Base-by-base conservation (phyloP, 2,329 filamentous ascomycete genomes). In the Fusarium incarnatum region DNA sequence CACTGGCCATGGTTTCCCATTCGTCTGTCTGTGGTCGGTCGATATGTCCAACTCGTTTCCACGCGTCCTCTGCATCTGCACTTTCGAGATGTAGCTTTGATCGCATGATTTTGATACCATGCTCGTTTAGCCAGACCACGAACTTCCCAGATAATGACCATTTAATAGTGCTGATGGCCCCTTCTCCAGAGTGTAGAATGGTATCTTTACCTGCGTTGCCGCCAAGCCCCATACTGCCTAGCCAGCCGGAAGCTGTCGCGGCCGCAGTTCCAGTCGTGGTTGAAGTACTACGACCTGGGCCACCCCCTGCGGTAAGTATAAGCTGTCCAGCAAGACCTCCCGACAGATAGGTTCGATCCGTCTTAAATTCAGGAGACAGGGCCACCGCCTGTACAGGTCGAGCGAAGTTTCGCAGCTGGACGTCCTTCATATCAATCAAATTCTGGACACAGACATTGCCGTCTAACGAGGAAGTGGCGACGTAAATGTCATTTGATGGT, bases 41-140 rank as follows among this genome's bases (percentile, higher is more conserved):
- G 64, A 97, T 91, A 77, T 98, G 95, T 25, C 93, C 94, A 68
- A 99, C 93, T 12, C 95, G 88, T 79, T 96, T 97, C 97, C 97
- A 99, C 4, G 94, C 93, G 70, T 92, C 90, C 18, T 98, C 94
- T 3, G 87, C 83, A 75, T 97, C 92, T 15, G 86, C 86, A 67
- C 85, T 89, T 8, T 97, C 93, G 8, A 98, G 85, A 72, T 94
- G 89, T 22, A 97, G 77, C 77, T 96, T 93, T 7, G 94, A 94
- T 40, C 96, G 89, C 94, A 98, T 98, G 65, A 99, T 96, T 79
- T 98, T 98, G 78, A 98, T 97, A 6, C 96, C 96, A 75, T 97
- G 92, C 80, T 99, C 96, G 76, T 98, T 99, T 42, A 97, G 87
- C 96, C 96, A 99, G 0, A 91, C 93, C 2, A 98, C 92, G 76